A percentile compares a stretch with the other conserved stretches of the same genome.
Evolutionary conservation across 306 rosid species (phyloP).

Genomic region (Gillenia trifoliata): DNA sequence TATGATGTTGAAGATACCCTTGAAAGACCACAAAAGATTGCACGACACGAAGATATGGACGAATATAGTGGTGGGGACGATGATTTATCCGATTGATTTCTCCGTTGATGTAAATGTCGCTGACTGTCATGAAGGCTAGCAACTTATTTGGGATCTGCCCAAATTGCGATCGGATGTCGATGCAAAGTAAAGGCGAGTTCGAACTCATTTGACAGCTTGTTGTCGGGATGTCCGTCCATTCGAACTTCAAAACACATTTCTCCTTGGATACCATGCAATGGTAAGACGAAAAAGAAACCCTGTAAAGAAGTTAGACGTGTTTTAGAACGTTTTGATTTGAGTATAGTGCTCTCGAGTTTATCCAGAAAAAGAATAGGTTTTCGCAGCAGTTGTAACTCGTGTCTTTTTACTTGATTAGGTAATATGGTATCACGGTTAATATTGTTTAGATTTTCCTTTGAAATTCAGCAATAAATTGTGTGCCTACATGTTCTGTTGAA

Average conservation of each 20-base stretch:
- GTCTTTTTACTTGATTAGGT: neutral
- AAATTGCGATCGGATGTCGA: constrained; percentile 11
- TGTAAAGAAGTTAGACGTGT: constrained; percentile 32
- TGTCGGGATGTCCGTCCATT: constrained; percentile 2
- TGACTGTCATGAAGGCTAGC: constrained; percentile 14
- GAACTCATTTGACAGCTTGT: constrained; percentile 6
- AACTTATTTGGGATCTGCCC: constrained; percentile 5
- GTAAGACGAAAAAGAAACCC: constrained; percentile 14
- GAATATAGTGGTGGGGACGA: constrained; percentile 87
- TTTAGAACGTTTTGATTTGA: neutral
- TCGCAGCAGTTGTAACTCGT: neutral
- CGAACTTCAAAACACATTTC: constrained; percentile 11
- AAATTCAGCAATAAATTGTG: neutral
- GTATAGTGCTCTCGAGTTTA: neutral
- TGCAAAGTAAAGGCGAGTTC: constrained; percentile 14
- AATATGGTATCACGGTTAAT: neutral
- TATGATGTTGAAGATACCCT: constrained; percentile 66
- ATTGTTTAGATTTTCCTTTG: neutral
- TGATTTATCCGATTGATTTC: constrained; percentile 69
- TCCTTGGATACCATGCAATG: constrained; percentile 19
- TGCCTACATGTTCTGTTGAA: neutral
- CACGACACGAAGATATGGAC: constrained; percentile 50
- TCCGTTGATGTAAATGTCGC: constrained; percentile 19
- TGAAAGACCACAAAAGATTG: constrained; percentile 51
- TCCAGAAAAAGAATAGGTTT: neutral